Base-by-base conservation (phyloP, 495 filamentous ascomycete genomes). In the Cudoniella acicularis region DNA sequence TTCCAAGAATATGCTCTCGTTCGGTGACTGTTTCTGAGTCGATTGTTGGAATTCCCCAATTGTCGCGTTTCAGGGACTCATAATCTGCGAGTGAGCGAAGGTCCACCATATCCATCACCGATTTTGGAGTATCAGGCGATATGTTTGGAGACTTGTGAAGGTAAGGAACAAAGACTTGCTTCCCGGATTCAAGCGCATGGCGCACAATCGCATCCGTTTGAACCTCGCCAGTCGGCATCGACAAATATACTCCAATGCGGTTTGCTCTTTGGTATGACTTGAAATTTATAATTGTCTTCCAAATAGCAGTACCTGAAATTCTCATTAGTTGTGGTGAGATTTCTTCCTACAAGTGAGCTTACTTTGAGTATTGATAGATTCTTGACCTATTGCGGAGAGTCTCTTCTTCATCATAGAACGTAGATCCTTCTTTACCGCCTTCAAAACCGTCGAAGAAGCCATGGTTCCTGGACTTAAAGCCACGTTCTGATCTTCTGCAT, bases 61-160 rank as follows among this genome's bases (percentile, higher is more conserved):
- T 81, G 68, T 98, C 95, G 22, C 77, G 80, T 55, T 85, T 72
- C 26, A 97, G 75, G 9, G 81, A 78, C 61, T 88, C 83, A 70
- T 89, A 97, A 67, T 98, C 94, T 16, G 75, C 72, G 45, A 87
- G 69, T 23, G 85, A 87, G 50, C 76, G 73, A 57, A 98, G 76
- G 51, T 85, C 83, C 1, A 98, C 80, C 94, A 98, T 97, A 64
- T 97, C 91, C 92, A 98, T 98, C 18, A 90, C 77, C 21, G 83
- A 85, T 1, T 76, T 72, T 17, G 83, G 84, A 8, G 74, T 73
- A 18, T 72, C 69, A 26, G 51, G 50, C 1, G 48, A n/a, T 49
- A 52, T 67, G 10, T 59, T 53, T n/a, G 62, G 45, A 4, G 69
- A 67, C 49, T 77, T 83, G 71, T 94, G 83, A 51, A 93, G 87